Percentiles rank a stretch among this genome's conserved stretches.
Evolutionary conservation across 495 filamentous ascomycete species (phyloP).

Genomic region (Lophiostoma macrostomum): DNA sequence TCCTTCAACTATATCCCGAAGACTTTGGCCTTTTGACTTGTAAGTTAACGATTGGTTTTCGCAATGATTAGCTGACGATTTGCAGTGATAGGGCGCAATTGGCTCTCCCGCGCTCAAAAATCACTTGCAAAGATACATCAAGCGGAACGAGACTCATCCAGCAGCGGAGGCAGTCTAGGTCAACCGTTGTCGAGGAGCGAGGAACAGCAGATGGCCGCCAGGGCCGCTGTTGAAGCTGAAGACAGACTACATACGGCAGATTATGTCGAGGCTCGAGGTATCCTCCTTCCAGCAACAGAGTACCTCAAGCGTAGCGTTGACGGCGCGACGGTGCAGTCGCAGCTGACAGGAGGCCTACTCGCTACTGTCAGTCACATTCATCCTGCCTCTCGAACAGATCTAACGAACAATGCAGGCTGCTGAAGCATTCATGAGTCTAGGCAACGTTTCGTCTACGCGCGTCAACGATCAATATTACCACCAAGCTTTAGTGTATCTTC

Average conservation of each 20-base stretch:
- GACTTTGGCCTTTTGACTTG: conserved; percentile 47
- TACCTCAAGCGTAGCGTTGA: conserved; percentile 48
- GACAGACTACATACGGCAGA: conserved; percentile 42
- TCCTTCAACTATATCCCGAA: conserved; percentile 44
- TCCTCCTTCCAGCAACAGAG: conserved; percentile 48
- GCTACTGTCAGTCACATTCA: conserved; percentile 40
- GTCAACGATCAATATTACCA: conserved; percentile 47
- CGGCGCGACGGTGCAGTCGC: conserved; percentile 39
- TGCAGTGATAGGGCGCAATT: conserved; percentile 48
- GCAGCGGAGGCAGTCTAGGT: conserved; percentile 34
- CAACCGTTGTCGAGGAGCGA: conserved; percentile 19
- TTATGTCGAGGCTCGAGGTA: conserved; percentile 51
- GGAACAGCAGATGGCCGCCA: conserved; percentile 27
- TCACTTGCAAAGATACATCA: conserved; percentile 48
- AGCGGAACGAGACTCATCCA: conserved; percentile 43
- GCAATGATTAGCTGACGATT: conserved; percentile 7
- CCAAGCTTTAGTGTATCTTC: conserved; percentile 48
- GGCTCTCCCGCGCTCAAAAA: conserved; percentile 51
- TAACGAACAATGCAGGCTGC: conserved; percentile 41
- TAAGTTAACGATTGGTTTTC: conserved; percentile 20
- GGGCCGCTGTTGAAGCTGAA: conserved; percentile 39
- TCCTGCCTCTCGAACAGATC: not conserved
- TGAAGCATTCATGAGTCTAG: conserved; percentile 53
- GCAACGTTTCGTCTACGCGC: conserved; percentile 48
- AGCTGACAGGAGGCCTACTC: conserved; percentile 44